phyloP scores from a whole-genome alignment of 805 yeast genomes.

The Tetrapisispora arboricola region DNA sequence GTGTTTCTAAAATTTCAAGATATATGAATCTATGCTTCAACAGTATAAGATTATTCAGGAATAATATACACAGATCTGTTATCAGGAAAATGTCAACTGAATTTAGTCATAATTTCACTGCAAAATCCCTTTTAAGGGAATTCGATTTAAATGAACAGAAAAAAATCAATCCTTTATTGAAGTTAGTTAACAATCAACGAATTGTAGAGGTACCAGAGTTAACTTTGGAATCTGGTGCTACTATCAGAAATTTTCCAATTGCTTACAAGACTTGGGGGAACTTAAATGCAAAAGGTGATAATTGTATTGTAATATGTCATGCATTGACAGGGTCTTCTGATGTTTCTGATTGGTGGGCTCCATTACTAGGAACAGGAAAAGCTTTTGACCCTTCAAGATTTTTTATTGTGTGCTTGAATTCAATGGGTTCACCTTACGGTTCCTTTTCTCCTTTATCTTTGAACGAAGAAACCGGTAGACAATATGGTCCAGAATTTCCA shows the following conservation, averaged over 20 bases:
- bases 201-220: slow-evolving; percentile 68
- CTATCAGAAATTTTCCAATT: slow-evolving; percentile 63
- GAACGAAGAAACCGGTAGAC: slow-evolving; percentile 64
- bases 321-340: slow-evolving; percentile 94
- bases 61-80: too few species aligned
- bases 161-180: slow-evolving; percentile 49
- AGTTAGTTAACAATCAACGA: slow-evolving; percentile 65
- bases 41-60: not conserved
- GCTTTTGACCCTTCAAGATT: slow-evolving; percentile 88
- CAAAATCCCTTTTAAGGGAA: slow-evolving; percentile 7
- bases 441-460: slow-evolving; percentile 81
- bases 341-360: slow-evolving; percentile 99
- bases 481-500: slow-evolving; percentile 93
- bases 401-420: slow-evolving; percentile 78
- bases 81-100: not conserved
- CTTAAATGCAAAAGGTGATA: slow-evolving; percentile 56
- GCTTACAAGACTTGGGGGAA: slow-evolving; percentile 96
- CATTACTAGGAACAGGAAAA: slow-evolving; percentile 64
- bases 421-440: slow-evolving; percentile 96
- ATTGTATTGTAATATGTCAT: slow-evolving; percentile 86
- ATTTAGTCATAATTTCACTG: not conserved
- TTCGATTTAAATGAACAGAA: slow-evolving; percentile 17
- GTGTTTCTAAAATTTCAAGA: too few species aligned
- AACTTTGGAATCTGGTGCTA: slow-evolving; percentile 73
- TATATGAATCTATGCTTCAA: slow-evolving; percentile 1